Evolutionary conservation across 345 rosid species (phyloP), one percentile per base, ranked within the genome.

Genomic region (Arabidopsis arenosa): DNA sequence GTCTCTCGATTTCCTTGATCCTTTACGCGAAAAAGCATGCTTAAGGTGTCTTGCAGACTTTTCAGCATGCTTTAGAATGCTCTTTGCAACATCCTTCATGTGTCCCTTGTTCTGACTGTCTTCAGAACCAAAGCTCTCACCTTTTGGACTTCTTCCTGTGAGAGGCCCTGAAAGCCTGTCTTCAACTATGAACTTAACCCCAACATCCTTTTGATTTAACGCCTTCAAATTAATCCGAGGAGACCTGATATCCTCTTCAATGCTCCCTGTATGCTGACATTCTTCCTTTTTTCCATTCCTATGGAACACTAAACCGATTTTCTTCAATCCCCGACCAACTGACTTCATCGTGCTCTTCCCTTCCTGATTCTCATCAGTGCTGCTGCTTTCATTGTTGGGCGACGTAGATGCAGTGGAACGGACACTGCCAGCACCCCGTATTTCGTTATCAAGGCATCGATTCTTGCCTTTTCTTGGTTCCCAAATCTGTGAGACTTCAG

Each of bases 391-490:
- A 51, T 61, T 84, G 75, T 55, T 83, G 37, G 78, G 73, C 13
- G 85, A 80, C 13, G 76, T 84, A 40, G 84, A 70, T 67, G 71
- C 73, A 17, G 85, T 64, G 53, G 81, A 75, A n/a, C 30, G 13
- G 32, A 48, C 43, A 74, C 79, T 75, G 18, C 81, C 77, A 60
- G 55, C 37, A 36, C 83, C 72, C 0, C 2, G 80, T 66, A 85
- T 71, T 72, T 63, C 66, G 53, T 72, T 83, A 72, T 88, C 96
- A 1, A 76, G 71, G 69, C 77, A 74, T 80, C 87, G 72, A 43
- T 44, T 81, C 82, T 87, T 94, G 37, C 96, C 92, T 83, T 88
- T 94, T 67, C 96, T 85, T 12, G 97, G 97, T 73, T 89, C 88
- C 98, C 97, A 92, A 67, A 75, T 85, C 76, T 85, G 95, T 18